Evolutionary conservation across 139 green algal genomes (phyloP).

Genomic region (Auxenochlorella pyrenoidosa): DNA sequence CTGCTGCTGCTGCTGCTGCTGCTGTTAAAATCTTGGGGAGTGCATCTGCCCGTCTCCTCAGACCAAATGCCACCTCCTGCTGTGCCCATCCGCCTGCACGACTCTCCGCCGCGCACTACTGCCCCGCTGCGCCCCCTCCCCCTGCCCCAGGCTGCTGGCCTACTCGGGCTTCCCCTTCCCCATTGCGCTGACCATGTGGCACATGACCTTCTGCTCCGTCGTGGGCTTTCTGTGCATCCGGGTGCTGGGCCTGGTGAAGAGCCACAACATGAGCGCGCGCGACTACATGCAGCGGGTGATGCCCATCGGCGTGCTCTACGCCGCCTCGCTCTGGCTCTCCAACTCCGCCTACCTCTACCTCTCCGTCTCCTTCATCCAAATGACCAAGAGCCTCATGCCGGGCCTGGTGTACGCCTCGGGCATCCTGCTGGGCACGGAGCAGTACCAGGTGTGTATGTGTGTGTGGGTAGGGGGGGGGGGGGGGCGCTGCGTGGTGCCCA

Average conservation of each 20-base stretch:
- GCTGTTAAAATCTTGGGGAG: too few relatives aligned
- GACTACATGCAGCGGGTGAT: constrained; percentile 83
- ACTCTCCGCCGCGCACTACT: neutral
- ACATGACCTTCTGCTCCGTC: constrained; percentile 91
- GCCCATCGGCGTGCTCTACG: constrained; percentile 94
- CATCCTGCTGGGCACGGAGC: constrained; percentile 30
- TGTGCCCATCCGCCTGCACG: neutral
- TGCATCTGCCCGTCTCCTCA: too few relatives aligned
- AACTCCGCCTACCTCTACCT: constrained; percentile 98
- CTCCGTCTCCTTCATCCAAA: constrained; percentile 98
- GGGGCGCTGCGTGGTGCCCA: too few relatives aligned
- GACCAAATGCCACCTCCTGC: too few relatives aligned
- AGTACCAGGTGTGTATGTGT: constrained; percentile 20
- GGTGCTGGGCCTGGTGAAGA: constrained; percentile 76
- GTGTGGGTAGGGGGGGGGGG: neutral
- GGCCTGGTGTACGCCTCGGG: constrained; percentile 45
- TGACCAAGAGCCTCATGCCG: constrained; percentile 92
- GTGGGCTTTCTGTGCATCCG: constrained; percentile 68
- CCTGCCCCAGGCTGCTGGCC: constrained; percentile 67
- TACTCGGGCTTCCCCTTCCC: constrained; percentile 93
- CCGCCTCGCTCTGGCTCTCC: constrained; percentile 92
- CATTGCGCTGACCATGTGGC: constrained; percentile 85
- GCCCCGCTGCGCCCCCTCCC: neutral
- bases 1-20: too few relatives aligned
- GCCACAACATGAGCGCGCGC: constrained; percentile 72